These are phyloP conservation scores for Fusarium sp. DNA, from an alignment of 2,329 filamentous ascomycete genomes.

Conservation along the genomic window DNA sequence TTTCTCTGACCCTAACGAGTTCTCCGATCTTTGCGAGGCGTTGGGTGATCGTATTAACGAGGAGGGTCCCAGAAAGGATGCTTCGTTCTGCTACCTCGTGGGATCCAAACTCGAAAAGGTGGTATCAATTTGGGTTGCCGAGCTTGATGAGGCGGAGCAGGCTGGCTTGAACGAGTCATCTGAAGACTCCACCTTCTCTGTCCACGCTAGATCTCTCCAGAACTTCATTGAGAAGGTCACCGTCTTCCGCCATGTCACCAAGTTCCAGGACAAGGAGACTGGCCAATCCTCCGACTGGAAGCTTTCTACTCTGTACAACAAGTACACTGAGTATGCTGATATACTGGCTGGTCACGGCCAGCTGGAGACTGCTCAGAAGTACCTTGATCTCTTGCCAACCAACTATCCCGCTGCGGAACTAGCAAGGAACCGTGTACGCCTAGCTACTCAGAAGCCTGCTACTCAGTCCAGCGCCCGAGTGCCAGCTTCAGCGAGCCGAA, in stretches of 20 bases:
- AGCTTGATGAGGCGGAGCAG: slow-evolving; percentile 86
- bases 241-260: slow-evolving; percentile 92
- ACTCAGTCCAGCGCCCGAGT: slow-evolving; percentile 43
- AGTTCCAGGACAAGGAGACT: slow-evolving; percentile 85
- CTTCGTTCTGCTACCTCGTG: slow-evolving; percentile 94
- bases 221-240: slow-evolving; percentile 98
- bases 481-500: slow-evolving; percentile 48
- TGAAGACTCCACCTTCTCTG: slow-evolving; percentile 85
- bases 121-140: slow-evolving; percentile 90
- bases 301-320: slow-evolving; percentile 86
- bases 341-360: slow-evolving; percentile 92
- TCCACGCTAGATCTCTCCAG: slow-evolving; percentile 89
- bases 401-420: slow-evolving; percentile 89
- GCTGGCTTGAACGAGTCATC: slow-evolving; percentile 74
- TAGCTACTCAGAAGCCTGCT: slow-evolving; percentile 73
- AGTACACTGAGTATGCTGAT: slow-evolving; percentile 97
- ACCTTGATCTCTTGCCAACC: slow-evolving; percentile 85
- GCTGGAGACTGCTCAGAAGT: slow-evolving; percentile 86
- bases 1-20: slow-evolving; percentile 90
- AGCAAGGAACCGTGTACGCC: slow-evolving; percentile 83
- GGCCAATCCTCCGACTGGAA: slow-evolving; percentile 84
- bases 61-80: slow-evolving; percentile 82
- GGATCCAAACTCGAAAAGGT: slow-evolving; percentile 98
- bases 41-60: slow-evolving; percentile 92
- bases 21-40: slow-evolving; percentile 93